These are phyloP conservation scores for Boletus subparvulus DNA, from an alignment of 768 basidiomycete genomes.

Conservation along the genomic window DNA sequence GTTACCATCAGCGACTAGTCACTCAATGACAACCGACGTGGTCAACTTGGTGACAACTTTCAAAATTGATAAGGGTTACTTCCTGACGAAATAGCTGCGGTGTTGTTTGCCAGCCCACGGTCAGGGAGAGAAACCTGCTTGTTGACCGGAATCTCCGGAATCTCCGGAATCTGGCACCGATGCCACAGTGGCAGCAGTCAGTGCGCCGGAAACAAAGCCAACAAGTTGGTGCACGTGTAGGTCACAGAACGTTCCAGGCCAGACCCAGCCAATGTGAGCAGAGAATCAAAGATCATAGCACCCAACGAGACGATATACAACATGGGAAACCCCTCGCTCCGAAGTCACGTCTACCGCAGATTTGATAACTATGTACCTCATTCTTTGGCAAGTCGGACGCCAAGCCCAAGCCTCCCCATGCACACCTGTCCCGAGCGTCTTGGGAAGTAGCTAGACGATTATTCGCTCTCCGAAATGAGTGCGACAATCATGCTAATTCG, in stretches of 20 bases:
- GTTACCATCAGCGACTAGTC: too few relatives aligned
- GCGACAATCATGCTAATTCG: conserved; percentile 76
- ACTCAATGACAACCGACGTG: too few relatives aligned
- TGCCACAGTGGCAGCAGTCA: neutral
- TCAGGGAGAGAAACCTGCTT: too few relatives aligned
- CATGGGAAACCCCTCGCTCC: conserved; percentile 7
- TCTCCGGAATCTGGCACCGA: neutral
- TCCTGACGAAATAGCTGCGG: too few relatives aligned
- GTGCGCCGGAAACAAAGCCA: neutral
- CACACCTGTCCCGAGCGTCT: neutral
- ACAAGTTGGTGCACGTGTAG: neutral
- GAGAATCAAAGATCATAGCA: conserved; percentile 22
- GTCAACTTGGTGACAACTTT: too few relatives aligned
- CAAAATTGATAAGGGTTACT: too few relatives aligned
- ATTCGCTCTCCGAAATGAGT: conserved; percentile 78
- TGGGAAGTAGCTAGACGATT: conserved; percentile 3
- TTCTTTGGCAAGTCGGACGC: conserved; percentile 5
- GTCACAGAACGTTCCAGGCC: neutral
- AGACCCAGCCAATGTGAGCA: neutral
- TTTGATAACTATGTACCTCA: conserved; percentile 20
- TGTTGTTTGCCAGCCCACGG: too few relatives aligned
- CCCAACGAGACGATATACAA: conserved; percentile 19
- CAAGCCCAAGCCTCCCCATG: conserved; percentile 1
- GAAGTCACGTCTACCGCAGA: conserved; percentile 13
- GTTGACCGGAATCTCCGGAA: too few relatives aligned